Evolutionary conservation across 2,329 filamentous ascomycete genomes (phyloP), one percentile per base, ranked within the genome.

Genomic region (Alternaria burnsii): DNA sequence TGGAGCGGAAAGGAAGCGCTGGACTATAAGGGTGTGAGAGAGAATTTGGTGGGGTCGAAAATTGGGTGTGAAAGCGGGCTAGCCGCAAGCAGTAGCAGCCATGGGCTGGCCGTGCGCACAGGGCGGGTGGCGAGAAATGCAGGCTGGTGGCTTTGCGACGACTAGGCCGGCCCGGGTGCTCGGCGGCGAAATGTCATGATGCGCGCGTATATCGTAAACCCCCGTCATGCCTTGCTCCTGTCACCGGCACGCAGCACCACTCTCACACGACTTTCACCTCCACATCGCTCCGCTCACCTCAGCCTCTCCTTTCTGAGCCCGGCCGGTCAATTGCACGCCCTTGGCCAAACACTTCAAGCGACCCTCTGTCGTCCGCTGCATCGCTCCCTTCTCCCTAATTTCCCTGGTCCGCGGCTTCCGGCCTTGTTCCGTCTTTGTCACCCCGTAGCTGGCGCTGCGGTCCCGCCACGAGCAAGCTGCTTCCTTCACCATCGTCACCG

Each of bases 301-400:
- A 70, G 71, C 65, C 74, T 72, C 69, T 76, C 74, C 71, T 76
- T 78, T 68, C 64, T 59, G 60, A 68, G 66, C 67, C 55, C 54
- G 16, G 5, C 16, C 10, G 20, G 38, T 46, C 55, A 32, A 22
- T 52, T 48, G 44, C 54, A n/a, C 28, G 16, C 44, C 44, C 14
- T 44, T 18, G 2, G 14, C 11, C 55, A 46, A 26, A 42, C 52
- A 34, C 18, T 16, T 20, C 20, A 20, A 24, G n/a, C 47, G 55
- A 16, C 40, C 30, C 20, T 28, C 32, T 20, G 26, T 46, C 46
- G 28, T 36, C 57, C 46, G 38, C 58, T 56, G 44, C 63, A 53
- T 66, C 64, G 51, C 60, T 63, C 62, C 63, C 55, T 66, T 58
- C 61, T 70, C 68, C 71, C 66, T 72, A 67, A 67, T 70, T 61